phyloP scores from a whole-genome alignment of 768 basidiomycete species.

The Rhizopogon salebrosus region DNA sequence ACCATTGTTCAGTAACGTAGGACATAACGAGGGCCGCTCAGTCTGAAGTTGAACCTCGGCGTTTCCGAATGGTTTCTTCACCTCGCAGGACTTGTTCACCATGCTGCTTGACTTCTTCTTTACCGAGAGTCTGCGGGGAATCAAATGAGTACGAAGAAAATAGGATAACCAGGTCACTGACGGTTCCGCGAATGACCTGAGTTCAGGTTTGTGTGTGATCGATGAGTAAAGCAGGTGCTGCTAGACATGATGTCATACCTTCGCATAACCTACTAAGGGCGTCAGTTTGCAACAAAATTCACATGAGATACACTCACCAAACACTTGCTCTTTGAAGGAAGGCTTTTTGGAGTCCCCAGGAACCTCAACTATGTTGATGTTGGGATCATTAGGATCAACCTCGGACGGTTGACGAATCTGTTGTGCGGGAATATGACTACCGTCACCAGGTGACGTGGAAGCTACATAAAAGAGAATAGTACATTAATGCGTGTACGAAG shows the following conservation, averaged over 20 bases:
- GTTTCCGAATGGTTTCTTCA: constrained; percentile 30
- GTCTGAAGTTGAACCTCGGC: constrained; percentile 17
- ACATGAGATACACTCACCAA: constrained; percentile 33
- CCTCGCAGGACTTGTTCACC: constrained; percentile 52
- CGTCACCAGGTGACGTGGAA: constrained; percentile 32
- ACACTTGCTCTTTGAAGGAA: constrained; percentile 56
- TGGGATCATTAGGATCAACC: constrained; percentile 20
- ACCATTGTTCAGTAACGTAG: not conserved
- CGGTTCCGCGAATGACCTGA: constrained; percentile 27
- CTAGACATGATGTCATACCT: constrained; percentile 12
- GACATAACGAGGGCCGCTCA: not conserved
- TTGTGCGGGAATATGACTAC: constrained; percentile 24
- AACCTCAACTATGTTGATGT: constrained; percentile 19
- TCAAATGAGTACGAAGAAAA: not conserved
- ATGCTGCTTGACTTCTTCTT: constrained; percentile 45
- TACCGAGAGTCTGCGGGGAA: constrained; percentile 17
- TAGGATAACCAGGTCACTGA: constrained; percentile 12
- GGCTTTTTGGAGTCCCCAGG: constrained; percentile 25
- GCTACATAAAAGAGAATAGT: constrained; percentile 15
- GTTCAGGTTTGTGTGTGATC: not conserved
- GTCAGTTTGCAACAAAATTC: not conserved
- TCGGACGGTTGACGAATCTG: constrained; percentile 23
- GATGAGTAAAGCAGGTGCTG: constrained; percentile 3
- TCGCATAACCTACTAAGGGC: constrained; percentile 23
- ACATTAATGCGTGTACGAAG: not conserved